These are phyloP conservation scores for Dothistroma pini DNA, from an alignment of 2,329 filamentous ascomycete genomes.

Conservation along the genomic window DNA sequence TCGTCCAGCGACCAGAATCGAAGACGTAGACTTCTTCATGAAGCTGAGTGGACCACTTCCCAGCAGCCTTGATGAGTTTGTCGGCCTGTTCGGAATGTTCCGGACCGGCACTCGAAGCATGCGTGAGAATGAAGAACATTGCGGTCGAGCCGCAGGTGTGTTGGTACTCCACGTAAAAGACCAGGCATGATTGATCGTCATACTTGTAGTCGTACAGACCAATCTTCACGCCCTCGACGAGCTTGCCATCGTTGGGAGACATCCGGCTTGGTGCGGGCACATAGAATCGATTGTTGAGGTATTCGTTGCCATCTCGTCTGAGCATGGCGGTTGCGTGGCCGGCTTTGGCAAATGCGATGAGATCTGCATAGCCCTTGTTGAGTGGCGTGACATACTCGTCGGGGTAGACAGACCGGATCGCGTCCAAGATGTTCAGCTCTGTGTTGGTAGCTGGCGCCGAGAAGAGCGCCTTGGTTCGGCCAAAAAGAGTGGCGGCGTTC, in stretches of 20 bases:
- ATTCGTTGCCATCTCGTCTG: conserved; percentile 35
- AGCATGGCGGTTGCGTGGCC: conserved; percentile 39
- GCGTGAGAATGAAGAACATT: conserved; percentile 18
- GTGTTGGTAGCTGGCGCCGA: conserved; percentile 7
- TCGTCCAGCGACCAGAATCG: conserved; percentile 41
- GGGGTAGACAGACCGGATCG: conserved; percentile 10
- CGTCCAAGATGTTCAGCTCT: conserved; percentile 15
- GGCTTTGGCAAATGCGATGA: conserved; percentile 41
- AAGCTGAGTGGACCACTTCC: conserved; percentile 41
- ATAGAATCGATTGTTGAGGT: conserved; percentile 35
- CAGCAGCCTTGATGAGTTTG: conserved; percentile 38
- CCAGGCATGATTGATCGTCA: conserved; percentile 36
- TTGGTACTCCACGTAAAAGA: conserved; percentile 40
- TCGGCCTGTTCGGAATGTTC: conserved; percentile 33
- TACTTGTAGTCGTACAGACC: conserved; percentile 43
- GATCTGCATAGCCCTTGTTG: conserved; percentile 19
- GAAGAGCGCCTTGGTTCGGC: conserved; percentile 9
- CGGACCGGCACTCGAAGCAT: background rate
- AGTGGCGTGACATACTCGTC: conserved; percentile 15
- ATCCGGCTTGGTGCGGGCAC: conserved; percentile 36
- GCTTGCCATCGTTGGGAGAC: conserved; percentile 33
- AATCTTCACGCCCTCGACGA: conserved; percentile 38
- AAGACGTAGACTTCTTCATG: conserved; percentile 43
- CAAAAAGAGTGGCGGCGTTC: conserved; percentile 1
- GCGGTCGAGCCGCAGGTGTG: conserved; percentile 2